Base-by-base conservation (phyloP, 2,329 filamentous ascomycete species). In the Verticillium nonalfalfae region DNA sequence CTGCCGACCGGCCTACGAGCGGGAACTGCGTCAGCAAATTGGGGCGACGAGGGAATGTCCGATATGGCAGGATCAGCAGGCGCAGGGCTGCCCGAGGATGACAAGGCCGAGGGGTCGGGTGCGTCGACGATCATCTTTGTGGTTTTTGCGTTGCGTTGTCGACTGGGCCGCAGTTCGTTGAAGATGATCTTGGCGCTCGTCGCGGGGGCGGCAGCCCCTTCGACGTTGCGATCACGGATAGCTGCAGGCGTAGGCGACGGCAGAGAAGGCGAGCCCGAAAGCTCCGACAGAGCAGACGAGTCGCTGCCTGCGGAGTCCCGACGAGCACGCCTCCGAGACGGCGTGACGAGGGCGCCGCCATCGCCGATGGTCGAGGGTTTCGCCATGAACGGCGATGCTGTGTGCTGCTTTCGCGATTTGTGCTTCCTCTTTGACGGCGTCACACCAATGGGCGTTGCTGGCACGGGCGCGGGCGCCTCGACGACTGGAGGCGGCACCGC, bases 251-350 rank as follows among this genome's bases (percentile, higher is more conserved):
- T 74, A 34, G 75, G 76, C 58, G 76, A 77, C 56, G 75, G 74
- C 59, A 78, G 67, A 10, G 64, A 66, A 7, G 64, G 64, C 33
- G 64, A 66, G 38, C 60, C 57, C 50, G 63, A 65, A n/a, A 66
- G 66, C 72, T 77, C 71, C 72, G 76, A 78, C 33, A 78, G 72
- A 15, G 40, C 58, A n/a, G 76, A 78, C 21, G 76, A 78, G 66
- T 77, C 75, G 69, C 76, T 78, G 7, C 74, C 75, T 35, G 67
- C 73, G 38, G 76, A 78, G 61, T 72, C 72, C 39, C 74, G 69
- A 52, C 76, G 69, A 34, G 65, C 65, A 60, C 72, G 70, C 70
- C 68, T 74, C 31, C 73, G 70, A 60, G 73, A 73, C 36, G 75
- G 75, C 34, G 75, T 78, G 62, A 45, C 39, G 4, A 58, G 15